These are phyloP conservation scores for Misopates orontium DNA, from an alignment of 257 asterid species.

Conservation along the genomic window DNA sequence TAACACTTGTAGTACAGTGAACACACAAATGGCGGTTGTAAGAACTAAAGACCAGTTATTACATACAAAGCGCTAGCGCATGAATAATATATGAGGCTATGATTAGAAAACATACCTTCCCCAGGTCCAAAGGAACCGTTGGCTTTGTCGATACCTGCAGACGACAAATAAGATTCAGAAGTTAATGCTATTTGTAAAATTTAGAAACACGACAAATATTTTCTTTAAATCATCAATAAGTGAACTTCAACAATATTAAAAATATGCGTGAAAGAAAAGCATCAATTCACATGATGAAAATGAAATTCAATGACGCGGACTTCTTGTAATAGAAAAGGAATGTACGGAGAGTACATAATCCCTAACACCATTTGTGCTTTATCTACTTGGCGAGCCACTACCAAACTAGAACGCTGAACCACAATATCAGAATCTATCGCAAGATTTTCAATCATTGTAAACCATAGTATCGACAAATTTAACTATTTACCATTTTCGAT, in stretches of 20 bases:
- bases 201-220: not conserved
- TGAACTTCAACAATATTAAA: not conserved
- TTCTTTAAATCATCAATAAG: conserved; percentile 6
- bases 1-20: not conserved
- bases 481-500: not conserved
- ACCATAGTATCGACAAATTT: conserved; percentile 4
- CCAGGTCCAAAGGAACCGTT: conserved; percentile 63
- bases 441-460: no score
- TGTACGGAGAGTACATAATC: no score
- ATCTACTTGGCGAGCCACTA: no score
- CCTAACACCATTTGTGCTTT: no score
- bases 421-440: no score
- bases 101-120: no score
- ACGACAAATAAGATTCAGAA: conserved; percentile 21
- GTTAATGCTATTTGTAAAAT: conserved; percentile 13
- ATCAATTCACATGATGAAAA: conserved; percentile 7
- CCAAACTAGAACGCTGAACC: no score
- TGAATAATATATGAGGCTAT: not conserved
- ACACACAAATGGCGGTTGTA: conserved; percentile 4
- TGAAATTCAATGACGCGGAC: conserved; percentile 4
- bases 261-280: not conserved
- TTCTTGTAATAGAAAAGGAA: not conserved
- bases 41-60: conserved; percentile 12
- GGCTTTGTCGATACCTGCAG: conserved; percentile 62
- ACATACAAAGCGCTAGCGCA: conserved; percentile 5